Base-by-base conservation (phyloP, 106 monocot species). In the Dactylorhiza incarnata region DNA sequence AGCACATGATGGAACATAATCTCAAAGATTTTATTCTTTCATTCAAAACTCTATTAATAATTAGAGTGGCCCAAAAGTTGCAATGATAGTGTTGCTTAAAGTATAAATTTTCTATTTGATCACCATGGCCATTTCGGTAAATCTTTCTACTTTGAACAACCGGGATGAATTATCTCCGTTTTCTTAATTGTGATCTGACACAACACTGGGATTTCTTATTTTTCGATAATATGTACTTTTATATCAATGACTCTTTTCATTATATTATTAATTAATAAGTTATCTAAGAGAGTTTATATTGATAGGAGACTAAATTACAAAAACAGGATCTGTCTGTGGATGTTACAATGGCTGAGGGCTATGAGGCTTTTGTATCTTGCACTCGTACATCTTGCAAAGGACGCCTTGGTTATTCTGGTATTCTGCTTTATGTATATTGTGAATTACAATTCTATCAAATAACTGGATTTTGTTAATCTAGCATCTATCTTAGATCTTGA, bases 351-450 rank as follows among this genome's bases (percentile, higher is more conserved):
- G 90, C 93, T 7, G 87, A 90, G 29, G 96, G 96, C 37, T 96
- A 96, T 47, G 96, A 96, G 75, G 85, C 87, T 68, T 93, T 96
- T 74, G 10, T 96, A 72, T 96, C 96, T 37, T 93, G 90, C 75
- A 87, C 80, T 76, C 85, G 96, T 16, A 84, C 75, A 55, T 74
- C 85, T 58, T 65, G 61, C 17, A 90, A 86, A 87, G 88, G 84
- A 1, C 90, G 87, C 49, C 78, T 75, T 25, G 81, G 85, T 17
- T 96, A 96, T 78, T 96, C 96, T 71, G 96, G 96, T 96, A 68
- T 74, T 69, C 48, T 69, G 5, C 49, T 71, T 29, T 17, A 5
- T 47, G 47, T 65, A 19, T 14, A 16, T 8, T 7, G 26, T 11
- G 14, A 76, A 65, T 45, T 22, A 11, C 19, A 72, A 23, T 5